Base-by-base conservation (phyloP, 257 asterid species). In the Nyctanthes arbortristis region DNA sequence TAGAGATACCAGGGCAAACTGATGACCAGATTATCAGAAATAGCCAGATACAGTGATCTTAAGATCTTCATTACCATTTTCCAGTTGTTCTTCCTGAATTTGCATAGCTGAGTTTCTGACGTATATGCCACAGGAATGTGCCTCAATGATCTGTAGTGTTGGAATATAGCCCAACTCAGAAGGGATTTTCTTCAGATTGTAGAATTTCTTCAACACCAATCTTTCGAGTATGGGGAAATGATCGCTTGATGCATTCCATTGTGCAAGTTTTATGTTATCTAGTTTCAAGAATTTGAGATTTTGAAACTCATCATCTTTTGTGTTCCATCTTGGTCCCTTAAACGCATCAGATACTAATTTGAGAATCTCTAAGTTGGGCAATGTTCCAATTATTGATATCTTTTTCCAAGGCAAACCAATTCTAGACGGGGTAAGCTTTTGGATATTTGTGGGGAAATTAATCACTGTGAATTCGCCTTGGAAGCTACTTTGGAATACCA, bases 141-240 rank as follows among this genome's bases (percentile, higher is more conserved):
- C n/a, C 39, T 71, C 35, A 49, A 71, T 62, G 13, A 18, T 49
- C 70, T 33, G 63, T 34, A 71, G 13, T 2, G 70, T 71, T 25
- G 24, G 37, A 29, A 43, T 32, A 11, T 32, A 9, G 10, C 24
- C 31, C 3, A 62, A 61, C 30, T 13, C 11, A 27, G 20, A 25
- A 16, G 69, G 64, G 32, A 62, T 39, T 52, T 32, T 40, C 28
- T 33, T 56, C 25, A 71, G 68, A 9, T 63, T 54, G 24, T 24
- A 55, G 68, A 69, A 71, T 10, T 28, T 45, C 25, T 4, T 49
- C 49, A 62, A 8, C 16, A 62, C 54, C 18, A 71, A 27, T 16
- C 40, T 32, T 39, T 62, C 66, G 25, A 69, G 73, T 5, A 3
- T 10, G 2, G 66, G 66, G 32, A 69, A 61, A 22, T 28, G 14